phyloP scores from a whole-genome alignment of 2,329 filamentous ascomycete species.

The Exophiala mesophila region DNA sequence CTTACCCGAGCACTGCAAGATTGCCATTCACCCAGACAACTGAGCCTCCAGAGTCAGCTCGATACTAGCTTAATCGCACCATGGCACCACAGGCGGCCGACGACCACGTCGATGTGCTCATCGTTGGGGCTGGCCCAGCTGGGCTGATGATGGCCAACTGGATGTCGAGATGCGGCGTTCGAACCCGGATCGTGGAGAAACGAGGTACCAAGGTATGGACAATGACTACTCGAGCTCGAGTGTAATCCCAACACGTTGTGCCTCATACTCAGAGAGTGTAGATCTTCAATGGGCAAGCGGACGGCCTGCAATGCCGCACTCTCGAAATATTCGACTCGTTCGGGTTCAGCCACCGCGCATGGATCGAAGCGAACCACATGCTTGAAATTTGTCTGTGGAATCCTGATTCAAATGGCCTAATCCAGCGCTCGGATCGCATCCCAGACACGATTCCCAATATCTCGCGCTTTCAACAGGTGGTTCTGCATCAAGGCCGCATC shows the following conservation, averaged over 20 bases:
- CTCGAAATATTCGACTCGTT: slow-evolving; percentile 71
- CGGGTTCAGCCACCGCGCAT: slow-evolving; percentile 58
- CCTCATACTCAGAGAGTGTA: slow-evolving; percentile 23
- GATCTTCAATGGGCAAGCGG: slow-evolving; percentile 41
- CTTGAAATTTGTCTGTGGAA: slow-evolving; percentile 61
- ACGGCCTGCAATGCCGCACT: slow-evolving; percentile 60
- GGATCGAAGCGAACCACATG: slow-evolving; percentile 64
- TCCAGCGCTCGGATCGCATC: slow-evolving; percentile 57
- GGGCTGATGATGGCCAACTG: slow-evolving; percentile 48
- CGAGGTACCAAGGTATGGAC: slow-evolving; percentile 33
- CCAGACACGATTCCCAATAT: slow-evolving; percentile 59
- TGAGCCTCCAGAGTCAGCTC: background rate
- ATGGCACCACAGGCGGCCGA: background rate
- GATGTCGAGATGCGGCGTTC: slow-evolving; percentile 46
- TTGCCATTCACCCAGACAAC: too few species aligned
- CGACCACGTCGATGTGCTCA: slow-evolving; percentile 42
- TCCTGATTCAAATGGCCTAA: slow-evolving; percentile 52
- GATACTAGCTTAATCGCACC: background rate
- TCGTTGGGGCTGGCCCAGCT: slow-evolving; percentile 49
- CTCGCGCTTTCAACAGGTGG: slow-evolving; percentile 60
- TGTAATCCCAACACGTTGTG: slow-evolving; percentile 27
- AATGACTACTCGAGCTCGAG: background rate
- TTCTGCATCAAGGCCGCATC: slow-evolving; percentile 67
- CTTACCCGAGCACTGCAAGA: too few species aligned
- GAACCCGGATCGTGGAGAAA: slow-evolving; percentile 47